Percentiles rank a stretch among this genome's conserved stretches.
These are phyloP conservation scores for Croton setiger DNA, from an alignment of 441 rosid species.

Conservation along the genomic window DNA sequence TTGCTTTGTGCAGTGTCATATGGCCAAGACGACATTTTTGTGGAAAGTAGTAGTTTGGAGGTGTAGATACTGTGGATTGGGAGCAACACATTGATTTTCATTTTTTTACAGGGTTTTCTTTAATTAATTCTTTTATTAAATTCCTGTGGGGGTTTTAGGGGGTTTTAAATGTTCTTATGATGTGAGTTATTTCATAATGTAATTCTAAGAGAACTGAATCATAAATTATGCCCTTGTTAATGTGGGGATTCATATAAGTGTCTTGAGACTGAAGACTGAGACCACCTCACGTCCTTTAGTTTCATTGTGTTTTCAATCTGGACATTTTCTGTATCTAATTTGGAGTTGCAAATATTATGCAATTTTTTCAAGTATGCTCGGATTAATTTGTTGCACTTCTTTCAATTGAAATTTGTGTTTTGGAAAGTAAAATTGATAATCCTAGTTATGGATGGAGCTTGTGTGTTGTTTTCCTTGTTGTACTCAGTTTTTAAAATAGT, in stretches of 20 bases:
- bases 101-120: constrained; percentile 29
- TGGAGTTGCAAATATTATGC: constrained; percentile 17
- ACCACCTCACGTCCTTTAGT: constrained; percentile 23
- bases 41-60: constrained; percentile 36
- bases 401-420: no score
- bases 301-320: constrained; percentile 21
- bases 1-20: constrained; percentile 18
- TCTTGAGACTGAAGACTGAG: not conserved
- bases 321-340: constrained; percentile 19
- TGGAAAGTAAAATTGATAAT: no score
- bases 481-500: no score
- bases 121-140: constrained; percentile 52
- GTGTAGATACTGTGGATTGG: constrained; percentile 51
- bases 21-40: constrained; percentile 28
- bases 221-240: constrained; percentile 32
- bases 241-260: constrained; percentile 27
- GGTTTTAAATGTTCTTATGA: constrained; percentile 7
- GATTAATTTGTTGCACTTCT: not conserved
- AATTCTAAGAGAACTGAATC: constrained; percentile 25
- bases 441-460: no score
- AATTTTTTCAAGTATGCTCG: not conserved
- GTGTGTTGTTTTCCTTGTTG: no score
- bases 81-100: constrained; percentile 29
- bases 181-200: constrained; percentile 24
- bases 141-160: constrained; percentile 28